These are phyloP conservation scores for Naegleria gruberi DNA, from an alignment of 208 protist species.

Conservation along the genomic window DNA sequence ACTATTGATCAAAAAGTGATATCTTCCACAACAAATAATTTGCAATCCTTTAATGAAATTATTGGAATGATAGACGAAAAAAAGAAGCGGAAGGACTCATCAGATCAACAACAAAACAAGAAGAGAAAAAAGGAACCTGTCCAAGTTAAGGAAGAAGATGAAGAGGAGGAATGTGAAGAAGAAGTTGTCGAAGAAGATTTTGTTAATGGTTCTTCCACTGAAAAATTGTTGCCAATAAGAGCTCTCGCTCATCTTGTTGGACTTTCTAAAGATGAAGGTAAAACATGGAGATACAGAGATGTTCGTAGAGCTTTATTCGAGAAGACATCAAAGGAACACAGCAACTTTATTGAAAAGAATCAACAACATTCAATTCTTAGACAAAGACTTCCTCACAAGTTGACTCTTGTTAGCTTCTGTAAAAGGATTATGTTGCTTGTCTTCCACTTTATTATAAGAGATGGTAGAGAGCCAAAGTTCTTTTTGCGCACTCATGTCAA, in stretches of 20 bases:
- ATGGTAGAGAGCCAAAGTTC: slow-evolving; percentile 20
- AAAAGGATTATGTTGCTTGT: background rate
- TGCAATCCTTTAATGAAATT: background rate
- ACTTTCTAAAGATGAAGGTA: slow-evolving; percentile 7
- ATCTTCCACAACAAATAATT: background rate
- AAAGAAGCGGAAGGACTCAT: background rate
- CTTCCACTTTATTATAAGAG: slow-evolving; percentile 12
- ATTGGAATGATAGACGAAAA: background rate
- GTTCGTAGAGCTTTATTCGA: background rate
- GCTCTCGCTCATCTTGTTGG: background rate
- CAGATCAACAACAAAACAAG: background rate
- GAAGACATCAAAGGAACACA: background rate
- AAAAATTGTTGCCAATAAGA: background rate
- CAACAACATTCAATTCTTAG: background rate
- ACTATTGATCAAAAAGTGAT: background rate
- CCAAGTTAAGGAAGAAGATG: background rate
- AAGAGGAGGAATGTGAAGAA: background rate
- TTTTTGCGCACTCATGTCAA: background rate
- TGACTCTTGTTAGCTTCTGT: background rate
- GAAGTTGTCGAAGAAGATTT: background rate
- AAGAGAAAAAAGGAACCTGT: background rate
- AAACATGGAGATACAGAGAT: slow-evolving; percentile 13
- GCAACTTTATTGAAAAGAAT: background rate
- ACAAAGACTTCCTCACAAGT: slow-evolving; percentile 8
- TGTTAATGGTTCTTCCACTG: background rate